These are phyloP conservation scores for Coemansia sp. DNA, from an alignment of 192 early-diverging fungal species.

Conservation along the genomic window DNA sequence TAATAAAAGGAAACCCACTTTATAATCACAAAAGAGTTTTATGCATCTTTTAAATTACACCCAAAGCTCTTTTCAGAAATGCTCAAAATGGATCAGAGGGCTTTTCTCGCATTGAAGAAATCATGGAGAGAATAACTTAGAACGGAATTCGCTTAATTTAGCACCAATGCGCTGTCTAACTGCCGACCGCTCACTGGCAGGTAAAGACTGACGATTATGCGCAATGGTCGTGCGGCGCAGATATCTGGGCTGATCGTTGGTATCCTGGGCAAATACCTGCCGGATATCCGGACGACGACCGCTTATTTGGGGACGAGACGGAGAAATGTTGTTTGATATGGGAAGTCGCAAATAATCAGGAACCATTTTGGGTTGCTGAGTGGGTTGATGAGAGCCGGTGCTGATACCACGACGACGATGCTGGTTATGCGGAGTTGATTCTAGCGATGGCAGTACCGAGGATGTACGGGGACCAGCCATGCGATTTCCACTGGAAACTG, in stretches of 20 bases:
- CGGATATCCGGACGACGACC: conserved; percentile 12
- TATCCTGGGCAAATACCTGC: conserved; percentile 3
- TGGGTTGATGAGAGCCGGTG: conserved; percentile 2
- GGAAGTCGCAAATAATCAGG: neutral
- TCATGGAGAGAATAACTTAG: conserved; percentile 10
- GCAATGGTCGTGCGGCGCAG: conserved; percentile 6
- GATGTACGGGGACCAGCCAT: neutral
- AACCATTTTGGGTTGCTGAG: neutral
- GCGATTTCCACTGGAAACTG: conserved; percentile 1
- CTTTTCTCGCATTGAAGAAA: neutral
- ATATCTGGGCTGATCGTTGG: neutral
- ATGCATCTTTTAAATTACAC: conserved; percentile 1
- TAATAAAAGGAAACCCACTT: neutral
- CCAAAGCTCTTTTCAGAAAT: too few relatives aligned
- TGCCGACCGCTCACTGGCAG: conserved; percentile 1
- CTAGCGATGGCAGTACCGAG: neutral
- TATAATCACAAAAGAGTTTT: conserved; percentile 2
- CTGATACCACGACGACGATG: conserved; percentile 10
- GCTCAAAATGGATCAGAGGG: too few relatives aligned
- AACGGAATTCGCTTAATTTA: conserved; percentile 14
- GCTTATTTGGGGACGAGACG: conserved; percentile 2
- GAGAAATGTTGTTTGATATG: neutral
- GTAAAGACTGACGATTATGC: neutral
- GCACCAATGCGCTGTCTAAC: conserved; percentile 12
- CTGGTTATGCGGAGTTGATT: neutral